These are phyloP conservation scores for Epichloe elymi DNA, from an alignment of 2,329 filamentous ascomycete species.

Conservation along the genomic window DNA sequence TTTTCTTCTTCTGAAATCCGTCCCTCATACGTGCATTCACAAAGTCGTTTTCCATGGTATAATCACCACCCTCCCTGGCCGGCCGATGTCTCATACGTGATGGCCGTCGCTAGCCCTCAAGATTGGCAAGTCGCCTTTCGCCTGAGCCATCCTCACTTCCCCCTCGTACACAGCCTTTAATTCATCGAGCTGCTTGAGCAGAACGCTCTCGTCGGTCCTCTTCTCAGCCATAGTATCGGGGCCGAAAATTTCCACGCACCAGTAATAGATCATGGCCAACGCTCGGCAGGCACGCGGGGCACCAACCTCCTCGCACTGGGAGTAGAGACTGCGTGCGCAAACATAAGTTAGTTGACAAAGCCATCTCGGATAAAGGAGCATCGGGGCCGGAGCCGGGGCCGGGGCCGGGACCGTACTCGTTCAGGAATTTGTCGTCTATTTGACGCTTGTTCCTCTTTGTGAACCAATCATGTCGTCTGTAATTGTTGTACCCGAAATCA, in stretches of 20 bases:
- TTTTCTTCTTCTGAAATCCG: too few species aligned
- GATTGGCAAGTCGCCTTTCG: background rate
- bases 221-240: background rate
- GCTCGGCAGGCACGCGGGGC: background rate
- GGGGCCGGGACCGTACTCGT: conserved; percentile 19
- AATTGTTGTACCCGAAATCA: conserved; percentile 42
- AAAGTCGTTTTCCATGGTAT: too few species aligned
- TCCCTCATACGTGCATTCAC: too few species aligned
- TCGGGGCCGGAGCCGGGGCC: too few species aligned
- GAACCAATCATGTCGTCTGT: conserved; percentile 30
- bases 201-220: background rate
- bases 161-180: background rate
- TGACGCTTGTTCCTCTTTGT: conserved; percentile 18
- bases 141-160: background rate
- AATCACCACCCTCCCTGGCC: too few species aligned
- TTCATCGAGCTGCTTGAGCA: background rate
- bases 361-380: background rate
- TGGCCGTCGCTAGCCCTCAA: too few species aligned
- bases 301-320: background rate
- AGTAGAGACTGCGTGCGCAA: background rate
- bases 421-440: conserved; percentile 34
- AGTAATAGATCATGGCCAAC: background rate
- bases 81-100: too few species aligned
- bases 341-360: background rate
- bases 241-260: background rate